Base-by-base conservation (phyloP, 179 eudicot genomes). In the Heliamphora pulchella region DNA sequence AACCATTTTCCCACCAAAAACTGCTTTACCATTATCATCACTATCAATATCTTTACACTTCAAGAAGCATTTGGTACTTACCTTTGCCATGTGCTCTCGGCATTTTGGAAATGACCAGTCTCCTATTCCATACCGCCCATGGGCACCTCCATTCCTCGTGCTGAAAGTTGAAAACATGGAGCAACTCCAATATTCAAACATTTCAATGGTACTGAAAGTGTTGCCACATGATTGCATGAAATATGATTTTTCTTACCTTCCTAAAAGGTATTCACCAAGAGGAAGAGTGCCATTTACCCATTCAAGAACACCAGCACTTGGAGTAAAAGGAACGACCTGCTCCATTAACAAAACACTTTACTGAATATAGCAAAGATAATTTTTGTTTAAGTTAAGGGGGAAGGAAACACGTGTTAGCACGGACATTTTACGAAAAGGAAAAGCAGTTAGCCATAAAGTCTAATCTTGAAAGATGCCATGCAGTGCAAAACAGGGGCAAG, bases 251-350 rank as follows among this genome's bases (percentile, higher is more conserved):
- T 79, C 88, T 82, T 65, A 96, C 99, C 99, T 92, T 87, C 98
- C 99, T 77, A 91, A 88, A 77, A 96, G 98, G 86, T 94, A 96
- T 86, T 96, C 99, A 73, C 97, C 97, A 77, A 96, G 86, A 75
- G 99, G 99, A 70, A 96, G 83, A 83, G 99, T 96, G 63, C 99
- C 97, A 81, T 92, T 91, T 78, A 96, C 99, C 99, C 99, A 96
- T 85, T 96, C 99, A 80, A 94, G 85, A 82, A 96, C 97, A 82
- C 98, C 99, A 87, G 99, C 99, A 91, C 99, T 94, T 3, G 99
- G 99, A 82, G 99, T 96, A 84, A 96, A 96, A 80, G 99, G 98
- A 79, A 96, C 91, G 80, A 96, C 99, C 99, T 96, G 86, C 85
- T 80, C 43, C 81, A 77, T 47, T 43, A 31, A 84, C 9, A 68